Conservation (phyloP, 441 rosid species). For the Brassica balearica region DNA sequence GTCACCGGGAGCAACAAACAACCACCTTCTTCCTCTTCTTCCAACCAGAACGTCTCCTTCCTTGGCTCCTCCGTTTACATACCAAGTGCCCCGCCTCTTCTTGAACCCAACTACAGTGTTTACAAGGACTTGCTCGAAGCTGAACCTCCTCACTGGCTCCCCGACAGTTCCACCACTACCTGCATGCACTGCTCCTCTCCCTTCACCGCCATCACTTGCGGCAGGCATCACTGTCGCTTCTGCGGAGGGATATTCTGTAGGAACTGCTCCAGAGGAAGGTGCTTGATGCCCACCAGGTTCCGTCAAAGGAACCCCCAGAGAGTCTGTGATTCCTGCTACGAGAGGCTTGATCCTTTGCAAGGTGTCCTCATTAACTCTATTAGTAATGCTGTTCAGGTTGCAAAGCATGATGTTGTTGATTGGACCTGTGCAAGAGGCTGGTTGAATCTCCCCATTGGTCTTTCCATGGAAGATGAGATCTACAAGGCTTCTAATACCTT, state of each 20-base stretch:
- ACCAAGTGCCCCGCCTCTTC: constrained; percentile 97
- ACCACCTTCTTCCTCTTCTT: constrained; percentile 60
- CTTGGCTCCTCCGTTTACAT: constrained; percentile 89
- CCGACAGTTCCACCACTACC: constrained; percentile 76
- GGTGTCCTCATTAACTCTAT: constrained; percentile 75
- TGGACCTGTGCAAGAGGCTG: constrained; percentile 96
- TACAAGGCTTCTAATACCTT: constrained; percentile 89
- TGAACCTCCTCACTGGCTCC: constrained; percentile 96
- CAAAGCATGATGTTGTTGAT: constrained; percentile 93
- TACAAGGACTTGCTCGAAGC: constrained; percentile 71
- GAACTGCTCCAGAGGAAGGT: constrained; percentile 80
- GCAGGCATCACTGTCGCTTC: constrained; percentile 97
- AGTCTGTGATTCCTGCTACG: constrained; percentile 94
- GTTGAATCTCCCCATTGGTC: constrained; percentile 92
- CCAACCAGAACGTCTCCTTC: constrained; percentile 69
- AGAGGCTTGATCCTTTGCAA: constrained; percentile 95
- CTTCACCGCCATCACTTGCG: constrained; percentile 83
- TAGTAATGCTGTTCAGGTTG: constrained; percentile 91
- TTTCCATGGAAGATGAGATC: constrained; percentile 95
- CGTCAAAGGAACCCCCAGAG: constrained; percentile 92
- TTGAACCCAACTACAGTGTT: constrained; percentile 64
- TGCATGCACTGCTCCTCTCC: constrained; percentile 89
- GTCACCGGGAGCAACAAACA: constrained; percentile 73
- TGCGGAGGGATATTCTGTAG: constrained; percentile 97
- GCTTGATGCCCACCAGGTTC: constrained; percentile 80